Percentiles rank a stretch among this genome's conserved stretches.
phyloP scores from a whole-genome alignment of 1,139 yeast species.

The Saccharomyces hybrid region DNA sequence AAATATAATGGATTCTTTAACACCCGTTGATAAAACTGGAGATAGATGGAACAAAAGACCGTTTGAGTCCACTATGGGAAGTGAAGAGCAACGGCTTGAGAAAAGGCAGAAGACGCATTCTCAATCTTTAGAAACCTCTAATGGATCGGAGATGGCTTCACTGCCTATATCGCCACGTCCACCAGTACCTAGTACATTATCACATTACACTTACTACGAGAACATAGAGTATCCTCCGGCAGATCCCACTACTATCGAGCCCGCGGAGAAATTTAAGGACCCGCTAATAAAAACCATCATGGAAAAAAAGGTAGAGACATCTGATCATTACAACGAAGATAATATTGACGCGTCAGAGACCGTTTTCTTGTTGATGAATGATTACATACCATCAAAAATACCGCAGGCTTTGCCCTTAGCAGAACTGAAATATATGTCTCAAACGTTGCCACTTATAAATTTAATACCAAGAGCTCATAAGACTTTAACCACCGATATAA shows the following conservation, averaged over 20 bases:
- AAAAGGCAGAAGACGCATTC: neutral
- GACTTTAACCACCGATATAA: conserved; percentile 74
- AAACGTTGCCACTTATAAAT: conserved; percentile 76
- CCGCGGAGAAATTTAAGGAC: conserved; percentile 4
- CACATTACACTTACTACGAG: neutral
- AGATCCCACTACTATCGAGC: conserved; percentile 12
- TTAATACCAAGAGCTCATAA: conserved; percentile 81
- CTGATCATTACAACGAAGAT: conserved; percentile 15
- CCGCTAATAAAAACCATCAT: conserved; percentile 6
- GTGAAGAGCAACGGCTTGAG: neutral
- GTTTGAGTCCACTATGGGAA: neutral
- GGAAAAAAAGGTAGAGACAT: conserved; percentile 6
- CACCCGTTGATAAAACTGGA: neutral
- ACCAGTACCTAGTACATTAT: neutral
- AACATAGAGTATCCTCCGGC: conserved; percentile 7
- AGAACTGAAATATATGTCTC: conserved; percentile 79
- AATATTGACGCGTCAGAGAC: conserved; percentile 34
- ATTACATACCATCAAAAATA: conserved; percentile 42
- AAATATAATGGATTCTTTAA: neutral
- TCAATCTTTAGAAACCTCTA: neutral
- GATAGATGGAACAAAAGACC: neutral
- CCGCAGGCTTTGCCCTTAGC: conserved; percentile 62
- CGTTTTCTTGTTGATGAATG: conserved; percentile 40
- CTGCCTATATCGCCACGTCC: neutral
- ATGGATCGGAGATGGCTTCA: neutral